These are phyloP conservation scores for Penicillium palitans DNA, from an alignment of 2,329 filamentous ascomycete genomes.

Conservation along the genomic window DNA sequence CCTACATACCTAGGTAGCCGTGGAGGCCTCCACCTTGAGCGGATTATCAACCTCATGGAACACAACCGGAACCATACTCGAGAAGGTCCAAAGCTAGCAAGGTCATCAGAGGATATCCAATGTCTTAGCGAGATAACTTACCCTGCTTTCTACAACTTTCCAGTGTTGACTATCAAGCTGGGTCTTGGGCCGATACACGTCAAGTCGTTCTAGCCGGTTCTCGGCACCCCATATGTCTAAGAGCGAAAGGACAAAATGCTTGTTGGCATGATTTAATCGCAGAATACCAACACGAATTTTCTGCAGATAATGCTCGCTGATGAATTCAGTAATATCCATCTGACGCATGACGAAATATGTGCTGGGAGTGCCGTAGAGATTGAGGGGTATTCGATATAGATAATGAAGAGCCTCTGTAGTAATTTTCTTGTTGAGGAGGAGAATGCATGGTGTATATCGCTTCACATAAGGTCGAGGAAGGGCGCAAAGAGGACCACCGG, in stretches of 20 bases:
- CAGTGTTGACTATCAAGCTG: neutral
- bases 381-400: neutral
- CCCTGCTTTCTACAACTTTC: neutral
- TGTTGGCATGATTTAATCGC: neutral
- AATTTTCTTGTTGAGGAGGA: neutral
- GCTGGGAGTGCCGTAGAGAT: neutral
- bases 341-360: neutral
- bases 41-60: neutral
- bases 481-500: neutral
- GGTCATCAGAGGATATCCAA: neutral
- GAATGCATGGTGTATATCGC: neutral
- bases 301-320: neutral
- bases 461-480: neutral
- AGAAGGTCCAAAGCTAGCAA: neutral
- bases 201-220: neutral
- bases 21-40: neutral
- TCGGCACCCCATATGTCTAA: neutral
- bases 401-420: neutral
- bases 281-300: neutral
- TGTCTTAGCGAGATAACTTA: neutral
- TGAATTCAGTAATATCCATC: neutral
- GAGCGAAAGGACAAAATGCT: neutral
- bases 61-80: neutral
- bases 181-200: neutral
- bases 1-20: neutral